These are phyloP conservation scores for Chloranthus sessilifolius DNA, from an alignment of 164 flowering plant species.

Conservation along the genomic window DNA sequence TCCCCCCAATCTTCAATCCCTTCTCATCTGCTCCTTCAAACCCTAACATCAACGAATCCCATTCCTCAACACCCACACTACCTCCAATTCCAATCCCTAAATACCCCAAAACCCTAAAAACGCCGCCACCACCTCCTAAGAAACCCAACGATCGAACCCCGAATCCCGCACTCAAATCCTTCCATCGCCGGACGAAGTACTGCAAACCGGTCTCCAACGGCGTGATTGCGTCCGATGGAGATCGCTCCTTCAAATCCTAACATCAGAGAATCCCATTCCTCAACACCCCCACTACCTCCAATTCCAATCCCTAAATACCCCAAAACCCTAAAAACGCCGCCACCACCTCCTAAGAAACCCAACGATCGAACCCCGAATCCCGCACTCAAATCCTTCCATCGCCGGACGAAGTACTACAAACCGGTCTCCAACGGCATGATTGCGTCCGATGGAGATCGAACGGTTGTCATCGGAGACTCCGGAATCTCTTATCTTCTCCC, in stretches of 20 bases:
- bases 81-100: slow-evolving; percentile 16
- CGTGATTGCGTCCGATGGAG: slow-evolving; percentile 34
- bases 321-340: slow-evolving; percentile 14
- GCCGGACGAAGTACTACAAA: slow-evolving; percentile 56
- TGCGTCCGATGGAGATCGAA: slow-evolving; percentile 34
- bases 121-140: slow-evolving; percentile 3
- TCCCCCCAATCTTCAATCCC: slow-evolving; percentile 43
- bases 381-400: slow-evolving; percentile 58
- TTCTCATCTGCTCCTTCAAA: slow-evolving; percentile 58
- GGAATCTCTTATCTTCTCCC: slow-evolving; percentile 82
- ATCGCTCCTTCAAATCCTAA: no score
- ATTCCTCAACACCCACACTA: slow-evolving; percentile 13
- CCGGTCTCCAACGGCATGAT: slow-evolving; percentile 61
- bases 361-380: slow-evolving; percentile 24
- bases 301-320: slow-evolving; percentile 48
- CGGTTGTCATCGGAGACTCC: slow-evolving; percentile 61
- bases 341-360: slow-evolving; percentile 11
- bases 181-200: slow-evolving; percentile 54
- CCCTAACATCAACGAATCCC: slow-evolving; percentile 23
- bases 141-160: no score
- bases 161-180: slow-evolving; percentile 47
- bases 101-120: slow-evolving; percentile 18
- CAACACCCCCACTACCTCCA: slow-evolving; percentile 22
- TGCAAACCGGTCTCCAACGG: slow-evolving; percentile 61
- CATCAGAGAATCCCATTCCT: slow-evolving; percentile 15